phyloP scores from a whole-genome alignment of 2,329 filamentous ascomycete genomes.

The Talaromyces sp. region DNA sequence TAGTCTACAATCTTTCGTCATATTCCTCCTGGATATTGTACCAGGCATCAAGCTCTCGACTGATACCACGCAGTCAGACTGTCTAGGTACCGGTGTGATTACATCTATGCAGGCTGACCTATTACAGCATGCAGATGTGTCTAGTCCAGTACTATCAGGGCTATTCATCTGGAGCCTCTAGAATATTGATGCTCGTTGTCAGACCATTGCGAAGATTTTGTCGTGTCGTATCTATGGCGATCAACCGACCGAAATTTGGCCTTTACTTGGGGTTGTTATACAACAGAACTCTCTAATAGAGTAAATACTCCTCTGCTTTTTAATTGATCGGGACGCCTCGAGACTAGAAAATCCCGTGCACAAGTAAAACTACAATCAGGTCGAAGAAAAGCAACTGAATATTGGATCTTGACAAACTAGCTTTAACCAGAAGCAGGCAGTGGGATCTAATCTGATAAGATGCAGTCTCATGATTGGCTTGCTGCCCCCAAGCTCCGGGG shows the following conservation, averaged over 20 bases:
- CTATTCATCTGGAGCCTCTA: not conserved
- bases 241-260: not conserved
- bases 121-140: not conserved
- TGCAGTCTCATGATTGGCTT: not conserved
- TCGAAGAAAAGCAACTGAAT: not conserved
- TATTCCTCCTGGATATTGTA: not conserved
- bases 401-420: not conserved
- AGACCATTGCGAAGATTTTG: not conserved
- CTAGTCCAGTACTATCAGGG: not conserved
- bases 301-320: not conserved
- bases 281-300: not conserved
- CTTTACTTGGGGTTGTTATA: not conserved
- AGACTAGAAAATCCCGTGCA: not conserved
- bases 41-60: not conserved
- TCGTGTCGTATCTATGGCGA: not conserved
- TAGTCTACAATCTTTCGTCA: not conserved
- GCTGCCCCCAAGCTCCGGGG: not conserved
- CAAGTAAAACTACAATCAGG: not conserved
- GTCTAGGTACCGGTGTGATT: not conserved
- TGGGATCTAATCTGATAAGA: constrained; percentile 16
- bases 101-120: not conserved
- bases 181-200: not conserved
- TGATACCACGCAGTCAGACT: not conserved
- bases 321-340: not conserved
- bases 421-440: not conserved